These are phyloP conservation scores for Thielaviopsis populi DNA, from an alignment of 2,329 filamentous ascomycete species.

Conservation along the genomic window DNA sequence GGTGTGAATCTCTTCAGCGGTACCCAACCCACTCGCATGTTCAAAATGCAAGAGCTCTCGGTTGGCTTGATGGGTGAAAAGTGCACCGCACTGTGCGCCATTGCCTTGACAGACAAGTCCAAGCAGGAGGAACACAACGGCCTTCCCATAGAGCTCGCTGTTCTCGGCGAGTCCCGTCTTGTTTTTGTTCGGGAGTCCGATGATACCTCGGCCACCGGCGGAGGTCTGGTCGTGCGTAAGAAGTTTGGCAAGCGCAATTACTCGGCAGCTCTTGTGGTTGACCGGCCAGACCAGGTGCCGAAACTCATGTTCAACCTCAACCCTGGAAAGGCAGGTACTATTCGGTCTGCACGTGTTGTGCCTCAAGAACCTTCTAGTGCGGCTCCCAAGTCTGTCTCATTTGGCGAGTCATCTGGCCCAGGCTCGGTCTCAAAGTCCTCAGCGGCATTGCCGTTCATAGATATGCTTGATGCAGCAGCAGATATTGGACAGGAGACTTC, in stretches of 20 bases:
- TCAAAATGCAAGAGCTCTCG: conserved; percentile 37
- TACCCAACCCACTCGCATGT: conserved; percentile 39
- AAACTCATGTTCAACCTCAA: conserved; percentile 38
- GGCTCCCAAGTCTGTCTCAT: conserved; percentile 15
- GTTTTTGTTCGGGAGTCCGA: conserved; percentile 41
- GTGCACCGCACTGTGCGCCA: conserved; percentile 36
- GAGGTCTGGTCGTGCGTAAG: conserved; percentile 25
- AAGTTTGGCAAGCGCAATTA: conserved; percentile 23
- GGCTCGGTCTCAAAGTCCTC: conserved; percentile 19
- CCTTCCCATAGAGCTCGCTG: conserved; percentile 37
- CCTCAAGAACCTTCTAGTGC: conserved; percentile 22
- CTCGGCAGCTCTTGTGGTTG: conserved; percentile 36
- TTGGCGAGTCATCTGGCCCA: conserved; percentile 26
- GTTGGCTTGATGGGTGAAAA: conserved; percentile 42
- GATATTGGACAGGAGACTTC: conserved; percentile 31
- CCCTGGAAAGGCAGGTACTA: conserved; percentile 28
- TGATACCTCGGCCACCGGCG: conserved; percentile 28
- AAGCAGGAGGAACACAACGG: conserved; percentile 23
- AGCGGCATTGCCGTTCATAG: conserved; percentile 28
- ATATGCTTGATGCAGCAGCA: conserved; percentile 37
- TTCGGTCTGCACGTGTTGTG: conserved; percentile 21
- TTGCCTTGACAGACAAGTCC: conserved; percentile 25
- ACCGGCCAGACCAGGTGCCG: conserved; percentile 28
- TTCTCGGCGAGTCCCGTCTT: conserved; percentile 41
- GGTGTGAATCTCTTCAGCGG: conserved; percentile 42